These are phyloP conservation scores for Dittrichia graveolens DNA, from an alignment of 129 eudicot species.

Conservation along the genomic window DNA sequence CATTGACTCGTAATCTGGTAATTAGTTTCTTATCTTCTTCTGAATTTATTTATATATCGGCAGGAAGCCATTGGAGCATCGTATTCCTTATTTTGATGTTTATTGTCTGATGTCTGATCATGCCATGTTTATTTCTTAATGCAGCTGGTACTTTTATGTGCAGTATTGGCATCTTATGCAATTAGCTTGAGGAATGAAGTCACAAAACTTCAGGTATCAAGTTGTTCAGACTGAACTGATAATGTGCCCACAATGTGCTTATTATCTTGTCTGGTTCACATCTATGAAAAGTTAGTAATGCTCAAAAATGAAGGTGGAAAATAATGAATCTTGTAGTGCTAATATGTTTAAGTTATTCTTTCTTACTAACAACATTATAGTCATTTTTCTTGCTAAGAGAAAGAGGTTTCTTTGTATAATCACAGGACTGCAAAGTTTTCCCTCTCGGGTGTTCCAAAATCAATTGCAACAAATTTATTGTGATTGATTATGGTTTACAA, in stretches of 20 bases:
- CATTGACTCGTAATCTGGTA: constrained; percentile 51
- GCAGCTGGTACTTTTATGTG: constrained; percentile 62
- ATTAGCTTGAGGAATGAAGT: constrained; percentile 57
- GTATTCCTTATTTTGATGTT: constrained; percentile 17
- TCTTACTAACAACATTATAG: too few relatives aligned
- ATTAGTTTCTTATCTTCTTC: constrained; percentile 4
- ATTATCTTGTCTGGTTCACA: background rate
- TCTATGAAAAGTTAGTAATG: background rate
- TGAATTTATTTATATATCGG: background rate
- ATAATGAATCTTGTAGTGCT: too few relatives aligned
- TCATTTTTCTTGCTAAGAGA: too few relatives aligned
- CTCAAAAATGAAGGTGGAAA: too few relatives aligned
- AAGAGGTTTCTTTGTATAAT: too few relatives aligned
- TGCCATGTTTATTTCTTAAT: constrained; percentile 21
- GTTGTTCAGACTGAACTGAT: constrained; percentile 11
- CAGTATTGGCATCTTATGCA: constrained; percentile 48
- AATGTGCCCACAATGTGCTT: constrained; percentile 1
- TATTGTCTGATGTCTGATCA: constrained; percentile 27
- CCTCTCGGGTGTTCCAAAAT: background rate
- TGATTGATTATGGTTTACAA: constrained; percentile 5
- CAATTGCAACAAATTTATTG: background rate
- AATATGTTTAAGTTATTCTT: too few relatives aligned
- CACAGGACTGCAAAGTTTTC: too few relatives aligned
- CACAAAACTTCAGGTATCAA: constrained; percentile 70
- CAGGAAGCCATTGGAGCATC: constrained; percentile 18